Evolutionary conservation across 495 filamentous ascomycete species (phyloP).

Genomic region (Podospora sp.): DNA sequence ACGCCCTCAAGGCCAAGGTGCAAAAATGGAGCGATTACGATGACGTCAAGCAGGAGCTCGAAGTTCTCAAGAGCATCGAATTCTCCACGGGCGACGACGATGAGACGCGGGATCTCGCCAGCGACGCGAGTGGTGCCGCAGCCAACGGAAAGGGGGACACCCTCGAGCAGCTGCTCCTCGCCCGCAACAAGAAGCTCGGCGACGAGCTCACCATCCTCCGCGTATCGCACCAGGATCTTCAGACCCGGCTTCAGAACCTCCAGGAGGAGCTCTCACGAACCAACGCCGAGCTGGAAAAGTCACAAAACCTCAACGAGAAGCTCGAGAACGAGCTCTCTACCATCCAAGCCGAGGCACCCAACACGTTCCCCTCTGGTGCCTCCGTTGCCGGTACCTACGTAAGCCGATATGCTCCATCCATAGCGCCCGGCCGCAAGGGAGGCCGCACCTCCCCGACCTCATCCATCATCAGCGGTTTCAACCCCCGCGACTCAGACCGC

Average conservation of each 20-base stretch:
- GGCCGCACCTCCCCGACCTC: slow-evolving; percentile 82
- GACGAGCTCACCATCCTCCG: slow-evolving; percentile 91
- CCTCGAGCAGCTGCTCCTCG: slow-evolving; percentile 85
- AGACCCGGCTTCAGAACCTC: slow-evolving; percentile 73
- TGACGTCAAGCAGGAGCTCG: slow-evolving; percentile 91
- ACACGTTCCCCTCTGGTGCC: slow-evolving; percentile 80
- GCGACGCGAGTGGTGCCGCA: slow-evolving; percentile 51
- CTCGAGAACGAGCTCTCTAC: slow-evolving; percentile 89
- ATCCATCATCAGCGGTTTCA: slow-evolving; percentile 95
- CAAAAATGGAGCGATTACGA: slow-evolving; percentile 94
- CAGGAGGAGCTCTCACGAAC: slow-evolving; percentile 82
- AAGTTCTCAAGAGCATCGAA: slow-evolving; percentile 97
- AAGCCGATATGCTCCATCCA: slow-evolving; percentile 78
- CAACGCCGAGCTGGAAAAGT: slow-evolving; percentile 83
- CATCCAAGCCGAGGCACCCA: slow-evolving; percentile 81
- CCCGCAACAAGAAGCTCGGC: slow-evolving; percentile 92
- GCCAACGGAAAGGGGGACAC: slow-evolving; percentile 71
- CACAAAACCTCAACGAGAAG: slow-evolving; percentile 79
- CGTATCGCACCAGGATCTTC: slow-evolving; percentile 92
- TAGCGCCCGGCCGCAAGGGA: slow-evolving; percentile 61
- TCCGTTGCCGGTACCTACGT: slow-evolving; percentile 93
- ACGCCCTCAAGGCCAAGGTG: slow-evolving; percentile 73
- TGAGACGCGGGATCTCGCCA: slow-evolving; percentile 48
- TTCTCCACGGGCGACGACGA: slow-evolving; percentile 91
- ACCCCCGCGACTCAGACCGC: slow-evolving; percentile 74